A percentile compares a stretch with the other conserved stretches of the same genome.
Evolutionary conservation across 2,329 filamentous ascomycete species (phyloP).

Genomic region (Paecilomyces sp.): DNA sequence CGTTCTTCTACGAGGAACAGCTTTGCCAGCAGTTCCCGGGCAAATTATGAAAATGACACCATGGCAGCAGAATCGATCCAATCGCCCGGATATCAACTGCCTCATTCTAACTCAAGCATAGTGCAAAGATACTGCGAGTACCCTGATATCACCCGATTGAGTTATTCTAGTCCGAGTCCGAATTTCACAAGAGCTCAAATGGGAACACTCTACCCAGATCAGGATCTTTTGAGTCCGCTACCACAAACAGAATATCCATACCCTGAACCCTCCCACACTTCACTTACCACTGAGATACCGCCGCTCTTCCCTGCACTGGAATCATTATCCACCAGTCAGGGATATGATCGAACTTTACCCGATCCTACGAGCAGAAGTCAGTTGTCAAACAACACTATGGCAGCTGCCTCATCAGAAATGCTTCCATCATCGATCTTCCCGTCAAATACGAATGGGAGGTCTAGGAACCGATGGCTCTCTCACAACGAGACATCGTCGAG

Average conservation of each 20-base stretch:
- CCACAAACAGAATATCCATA: constrained; percentile 20
- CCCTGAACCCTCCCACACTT: constrained; percentile 19
- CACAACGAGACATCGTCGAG: constrained; percentile 8
- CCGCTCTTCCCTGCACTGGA: constrained; percentile 16
- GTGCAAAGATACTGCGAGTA: constrained; percentile 20
- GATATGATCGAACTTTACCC: constrained; percentile 28
- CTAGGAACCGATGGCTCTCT: constrained; percentile 7
- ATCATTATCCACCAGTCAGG: constrained; percentile 15
- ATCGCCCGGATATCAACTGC: constrained; percentile 28
- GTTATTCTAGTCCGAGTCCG: constrained; percentile 17
- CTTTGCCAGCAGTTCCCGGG: constrained; percentile 13
- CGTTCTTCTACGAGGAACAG: constrained; percentile 15
- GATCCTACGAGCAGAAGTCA: constrained; percentile 22
- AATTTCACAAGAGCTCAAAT: constrained; percentile 13
- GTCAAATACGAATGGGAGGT: constrained; percentile 12
- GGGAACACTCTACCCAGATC: constrained; percentile 20
- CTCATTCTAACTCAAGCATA: constrained; percentile 22
- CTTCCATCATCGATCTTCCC: constrained; percentile 6
- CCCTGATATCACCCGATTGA: constrained; percentile 21
- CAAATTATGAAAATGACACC: constrained; percentile 28
- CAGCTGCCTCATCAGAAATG: constrained; percentile 10
- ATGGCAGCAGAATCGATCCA: constrained; percentile 23
- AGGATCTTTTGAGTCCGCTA: constrained; percentile 17
- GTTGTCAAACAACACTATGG: constrained; percentile 7
- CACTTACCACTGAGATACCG: constrained; percentile 17